Percentiles rank a stretch among this genome's conserved stretches.
These are phyloP conservation scores for Arthroderma sp. DNA, from an alignment of 2,329 filamentous ascomycete genomes.

Conservation along the genomic window DNA sequence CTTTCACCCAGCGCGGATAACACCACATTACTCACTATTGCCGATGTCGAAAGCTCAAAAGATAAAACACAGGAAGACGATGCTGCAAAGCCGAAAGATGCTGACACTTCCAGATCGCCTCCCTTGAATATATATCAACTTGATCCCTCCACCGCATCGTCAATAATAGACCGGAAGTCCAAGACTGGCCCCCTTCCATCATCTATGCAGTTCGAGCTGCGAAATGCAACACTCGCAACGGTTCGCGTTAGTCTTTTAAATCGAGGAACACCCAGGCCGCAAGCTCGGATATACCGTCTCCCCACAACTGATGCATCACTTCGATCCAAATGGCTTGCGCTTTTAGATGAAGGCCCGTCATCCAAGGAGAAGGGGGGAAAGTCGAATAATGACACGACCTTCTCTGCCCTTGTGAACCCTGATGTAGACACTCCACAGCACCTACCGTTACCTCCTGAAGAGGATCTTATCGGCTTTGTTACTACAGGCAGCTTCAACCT, in stretches of 20 bases:
- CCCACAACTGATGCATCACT: conserved; percentile 45
- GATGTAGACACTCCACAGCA: conserved; percentile 23
- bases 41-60: neutral
- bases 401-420: conserved; percentile 36
- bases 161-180: conserved; percentile 20
- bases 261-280: conserved; percentile 56
- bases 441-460: conserved; percentile 52
- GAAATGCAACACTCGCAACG: conserved; percentile 37
- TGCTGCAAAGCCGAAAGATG: neutral
- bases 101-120: conserved; percentile 11
- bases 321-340: conserved; percentile 55
- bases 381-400: conserved; percentile 24
- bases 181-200: conserved; percentile 8
- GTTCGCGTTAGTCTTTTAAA: conserved; percentile 54
- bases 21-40: no score
- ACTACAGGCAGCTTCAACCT: conserved; percentile 78
- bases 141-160: conserved; percentile 23
- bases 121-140: conserved; percentile 28
- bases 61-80: neutral
- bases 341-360: conserved; percentile 3
- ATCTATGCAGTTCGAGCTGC: conserved; percentile 9
- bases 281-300: conserved; percentile 76
- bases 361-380: neutral
- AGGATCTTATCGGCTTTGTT: conserved; percentile 78
- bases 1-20: conserved; percentile 1